Base-by-base conservation (phyloP, 352 stramenopile species). In the Phytopythium vexans region DNA sequence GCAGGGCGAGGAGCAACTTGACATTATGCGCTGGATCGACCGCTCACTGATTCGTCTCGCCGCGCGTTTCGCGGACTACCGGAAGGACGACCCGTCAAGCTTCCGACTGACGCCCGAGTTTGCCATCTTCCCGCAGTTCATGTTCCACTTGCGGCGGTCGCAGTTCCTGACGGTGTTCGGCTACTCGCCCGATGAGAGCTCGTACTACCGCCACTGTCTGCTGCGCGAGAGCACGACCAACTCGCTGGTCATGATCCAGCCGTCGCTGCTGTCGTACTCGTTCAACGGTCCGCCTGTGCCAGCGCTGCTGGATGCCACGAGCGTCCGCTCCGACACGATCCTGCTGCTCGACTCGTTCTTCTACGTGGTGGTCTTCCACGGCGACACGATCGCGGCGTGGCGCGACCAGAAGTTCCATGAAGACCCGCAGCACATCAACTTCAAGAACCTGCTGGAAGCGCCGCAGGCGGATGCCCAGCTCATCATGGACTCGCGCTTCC, bases 101-200 rank as follows among this genome's bases (percentile, higher is more conserved):
- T 99, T 99, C 72, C 86, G 92, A 0, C 77, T 99, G 39, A 91
- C 92, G 45, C 82, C 91, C 16, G 96, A 99, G 84, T 99, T 99
- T 64, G 91, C 89, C 49, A 97, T 99, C 58, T 99, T 99, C 74
- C 97, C 98, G 44, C 97, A 99, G 77, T 99, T 99, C 70, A 98
- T 99, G 88, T 99, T 99, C 78, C 97, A 99, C 81, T 66, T 99
- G 50, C 88, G 98, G 37, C 84, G 98, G 33, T 99, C 96, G 41
- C 97, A 99, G 77, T 99, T 99, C 72, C 77, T 99, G 54, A 98
- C 99, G 35, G 83, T 99, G 35, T 99, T 99, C 68, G 99, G 99
- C 57, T 99, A 97, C 60, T 98, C 88, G 57, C 98, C 97, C 8
- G 98, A 99, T 70, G 98, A 99, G 70, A 97, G 92, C 50, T 88